Conservation (phyloP, 345 rosid genomes). For the Murraya paniculata region DNA sequence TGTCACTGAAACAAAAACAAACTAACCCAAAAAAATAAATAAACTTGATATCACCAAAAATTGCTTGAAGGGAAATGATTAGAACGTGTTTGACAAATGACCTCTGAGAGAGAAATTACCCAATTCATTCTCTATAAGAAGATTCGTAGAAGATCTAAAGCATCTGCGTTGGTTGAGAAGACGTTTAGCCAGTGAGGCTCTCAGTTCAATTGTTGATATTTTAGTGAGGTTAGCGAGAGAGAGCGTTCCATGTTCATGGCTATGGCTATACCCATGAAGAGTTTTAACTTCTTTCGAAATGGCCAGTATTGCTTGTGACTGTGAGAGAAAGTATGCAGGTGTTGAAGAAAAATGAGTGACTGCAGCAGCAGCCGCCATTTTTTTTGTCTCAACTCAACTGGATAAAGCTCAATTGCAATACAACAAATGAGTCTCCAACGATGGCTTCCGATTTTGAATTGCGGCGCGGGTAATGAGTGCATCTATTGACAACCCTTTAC, state of each 20-base stretch:
- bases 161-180: conserved; percentile 27
- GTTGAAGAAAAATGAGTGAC: conserved; percentile 20
- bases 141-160: conserved; percentile 12
- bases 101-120: conserved; percentile 30
- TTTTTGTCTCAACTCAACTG: background rate
- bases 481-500: too few species aligned
- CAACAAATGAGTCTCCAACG: background rate
- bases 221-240: conserved; percentile 6
- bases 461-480: background rate
- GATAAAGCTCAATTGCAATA: background rate
- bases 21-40: background rate
- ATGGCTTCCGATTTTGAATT: background rate
- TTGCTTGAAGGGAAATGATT: background rate
- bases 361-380: background rate
- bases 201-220: conserved; percentile 18
- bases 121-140: conserved; percentile 15
- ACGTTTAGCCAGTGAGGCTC: background rate
- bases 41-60: background rate
- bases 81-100: conserved; percentile 23
- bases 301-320: conserved; percentile 10
- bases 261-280: background rate
- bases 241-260: conserved; percentile 14
- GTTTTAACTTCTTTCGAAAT: conserved; percentile 10
- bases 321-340: conserved; percentile 15
- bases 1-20: conserved; percentile 33